Conservation (phyloP, 345 rosid genomes). For the Acer saccharum region DNA sequence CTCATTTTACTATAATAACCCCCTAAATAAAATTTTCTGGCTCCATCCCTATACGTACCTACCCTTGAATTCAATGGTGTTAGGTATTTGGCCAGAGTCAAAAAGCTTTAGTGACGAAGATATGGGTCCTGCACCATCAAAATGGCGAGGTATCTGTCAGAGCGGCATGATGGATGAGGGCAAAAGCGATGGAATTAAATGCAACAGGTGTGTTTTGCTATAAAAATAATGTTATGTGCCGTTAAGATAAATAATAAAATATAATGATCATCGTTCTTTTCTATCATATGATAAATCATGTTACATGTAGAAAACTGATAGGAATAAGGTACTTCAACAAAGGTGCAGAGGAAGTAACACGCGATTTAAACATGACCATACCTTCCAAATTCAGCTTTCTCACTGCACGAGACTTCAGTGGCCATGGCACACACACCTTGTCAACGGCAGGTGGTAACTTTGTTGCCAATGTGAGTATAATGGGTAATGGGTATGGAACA, state of each 20-base stretch:
- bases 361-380: slow-evolving; percentile 29
- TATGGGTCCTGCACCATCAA: slow-evolving; percentile 30
- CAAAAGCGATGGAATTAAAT: slow-evolving; percentile 24
- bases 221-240: too few relatives aligned
- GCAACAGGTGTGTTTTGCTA: slow-evolving; percentile 49
- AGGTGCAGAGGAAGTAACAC: slow-evolving; percentile 24
- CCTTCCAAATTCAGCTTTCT: slow-evolving; percentile 27
- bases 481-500: slow-evolving; percentile 56
- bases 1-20: too few relatives aligned
- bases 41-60: too few relatives aligned
- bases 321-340: slow-evolving; percentile 68
- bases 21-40: too few relatives aligned
- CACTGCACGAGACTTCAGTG: slow-evolving; percentile 41
- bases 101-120: slow-evolving; percentile 39
- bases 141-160: slow-evolving; percentile 32
- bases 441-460: slow-evolving; percentile 66
- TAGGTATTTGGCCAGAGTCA: slow-evolving; percentile 45
- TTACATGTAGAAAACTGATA: slow-evolving; percentile 52
- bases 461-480: slow-evolving; percentile 44
- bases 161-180: background rate
- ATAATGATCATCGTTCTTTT: too few relatives aligned
- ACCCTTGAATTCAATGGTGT: background rate
- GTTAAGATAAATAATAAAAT: too few relatives aligned
- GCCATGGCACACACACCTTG: slow-evolving; percentile 66
- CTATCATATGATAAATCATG: too few relatives aligned